Evolutionary conservation across 1,139 yeast species (phyloP).

Genomic region (Eremothecium gossypii): DNA sequence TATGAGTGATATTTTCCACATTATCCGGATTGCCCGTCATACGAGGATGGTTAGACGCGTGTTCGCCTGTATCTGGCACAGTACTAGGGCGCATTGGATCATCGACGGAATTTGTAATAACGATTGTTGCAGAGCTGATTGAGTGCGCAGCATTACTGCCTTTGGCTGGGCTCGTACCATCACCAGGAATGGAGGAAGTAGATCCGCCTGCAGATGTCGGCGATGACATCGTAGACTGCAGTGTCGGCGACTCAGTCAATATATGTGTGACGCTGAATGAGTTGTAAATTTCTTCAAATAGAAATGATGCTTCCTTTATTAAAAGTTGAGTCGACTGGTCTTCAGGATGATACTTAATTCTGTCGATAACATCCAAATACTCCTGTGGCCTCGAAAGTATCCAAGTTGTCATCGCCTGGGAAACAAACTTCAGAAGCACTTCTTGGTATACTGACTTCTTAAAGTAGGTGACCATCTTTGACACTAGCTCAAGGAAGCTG

Average conservation of each 20-base stretch:
- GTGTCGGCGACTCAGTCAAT: slow-evolving; percentile 10
- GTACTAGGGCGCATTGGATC: background rate
- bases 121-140: slow-evolving; percentile 1
- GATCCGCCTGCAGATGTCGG: slow-evolving; percentile 8
- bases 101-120: slow-evolving; percentile 2
- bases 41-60: slow-evolving; percentile 2
- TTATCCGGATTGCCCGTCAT: slow-evolving; percentile 12
- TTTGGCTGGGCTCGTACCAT: background rate
- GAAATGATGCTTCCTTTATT: slow-evolving; percentile 9
- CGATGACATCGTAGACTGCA: slow-evolving; percentile 9
- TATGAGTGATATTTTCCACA: slow-evolving; percentile 22
- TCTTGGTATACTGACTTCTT: slow-evolving; percentile 21
- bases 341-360: background rate
- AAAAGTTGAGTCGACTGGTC: background rate
- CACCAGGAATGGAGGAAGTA: slow-evolving; percentile 6
- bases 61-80: background rate
- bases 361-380: slow-evolving; percentile 12
- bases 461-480: slow-evolving; percentile 16
- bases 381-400: slow-evolving; percentile 27
- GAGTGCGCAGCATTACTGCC: background rate
- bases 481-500: slow-evolving; percentile 18
- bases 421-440: slow-evolving; percentile 19
- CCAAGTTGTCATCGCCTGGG: slow-evolving; percentile 25
- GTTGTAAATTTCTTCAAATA: slow-evolving; percentile 20
- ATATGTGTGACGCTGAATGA: slow-evolving; percentile 17